Base-by-base conservation (phyloP, 2,329 filamentous ascomycete species). In the Colletotrichum graminicola region DNA sequence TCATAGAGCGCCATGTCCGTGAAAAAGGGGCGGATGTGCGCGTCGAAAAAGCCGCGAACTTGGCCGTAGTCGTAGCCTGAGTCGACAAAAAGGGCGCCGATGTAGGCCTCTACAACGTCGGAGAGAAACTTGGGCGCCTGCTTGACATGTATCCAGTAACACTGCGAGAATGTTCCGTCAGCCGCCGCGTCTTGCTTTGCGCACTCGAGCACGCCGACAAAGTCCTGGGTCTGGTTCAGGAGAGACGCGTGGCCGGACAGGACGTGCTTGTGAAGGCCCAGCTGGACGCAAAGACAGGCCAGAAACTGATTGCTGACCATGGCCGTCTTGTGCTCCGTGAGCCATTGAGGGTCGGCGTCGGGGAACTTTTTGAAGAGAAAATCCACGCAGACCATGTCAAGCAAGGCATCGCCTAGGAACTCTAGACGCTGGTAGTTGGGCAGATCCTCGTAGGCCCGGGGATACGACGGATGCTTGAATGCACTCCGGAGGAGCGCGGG, bases 261-360 rank as follows among this genome's bases (percentile, higher is more conserved):
- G 21, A 98, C 82, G 78, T 95, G 91, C 60, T 85, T 88, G 78
- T 98, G 91, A 66, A 98, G 92, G 0, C 89, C 91, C 0, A 98
- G 87, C 59, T 89, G 87, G 3, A 97, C 93, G 71, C 92, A 92
- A 3, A 98, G 84, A 23, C 91, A 93, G 1, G 93, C 94, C 1
- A 98, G 87, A 78, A 98, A 99, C 72, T 95, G 94, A 82, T 99
- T 99, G 64, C 94, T 96, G 0, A 96, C 95, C 93, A 99, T 98
- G n/a, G 95, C 94, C 91, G 97, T 98, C 83, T 98, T 98, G 86
- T 98, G 95, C 81, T 98, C 96, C 0, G 96, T 98, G 71, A 99
- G 86, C 95, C 95, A 98, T 79, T 98, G 95, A 0, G 96, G 95
- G 77, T 97, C 94, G 69, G 92, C 93, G 62, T 89, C 84, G 0